Conservation (phyloP, 768 basidiomycete species). For the Epithele typhae region DNA sequence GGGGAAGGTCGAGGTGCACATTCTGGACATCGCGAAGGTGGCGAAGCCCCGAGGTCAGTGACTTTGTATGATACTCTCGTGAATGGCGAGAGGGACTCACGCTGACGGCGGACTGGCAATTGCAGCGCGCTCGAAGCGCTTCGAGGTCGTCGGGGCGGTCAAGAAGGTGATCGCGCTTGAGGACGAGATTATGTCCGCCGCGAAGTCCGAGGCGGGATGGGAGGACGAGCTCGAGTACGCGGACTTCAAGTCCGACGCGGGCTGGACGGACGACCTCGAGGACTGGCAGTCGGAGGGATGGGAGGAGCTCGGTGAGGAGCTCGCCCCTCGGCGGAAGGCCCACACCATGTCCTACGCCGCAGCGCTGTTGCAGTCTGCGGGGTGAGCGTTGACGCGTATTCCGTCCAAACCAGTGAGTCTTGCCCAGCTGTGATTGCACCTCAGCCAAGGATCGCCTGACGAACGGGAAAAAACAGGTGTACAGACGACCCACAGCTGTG, state of each 20-base stretch:
- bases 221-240: background rate
- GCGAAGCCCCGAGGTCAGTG: slow-evolving; percentile 7
- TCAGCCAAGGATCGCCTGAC: no score
- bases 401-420: no score
- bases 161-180: background rate
- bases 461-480: no score
- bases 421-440: no score
- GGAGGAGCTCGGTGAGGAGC: background rate
- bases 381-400: background rate
- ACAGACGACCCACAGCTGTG: no score
- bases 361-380: background rate
- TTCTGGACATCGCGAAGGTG: slow-evolving; percentile 13
- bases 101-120: background rate
- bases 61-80: background rate
- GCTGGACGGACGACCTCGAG: background rate
- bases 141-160: background rate
- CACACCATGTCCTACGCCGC: slow-evolving; percentile 4
- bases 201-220: background rate
- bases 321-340: background rate
- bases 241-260: background rate
- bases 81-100: background rate
- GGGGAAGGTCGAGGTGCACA: background rate
- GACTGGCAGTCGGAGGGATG: background rate
- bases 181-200: background rate
- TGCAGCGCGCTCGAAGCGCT: background rate